phyloP scores from a whole-genome alignment of 2,329 filamentous ascomycete species.

The Paracoccidioides lutzii region DNA sequence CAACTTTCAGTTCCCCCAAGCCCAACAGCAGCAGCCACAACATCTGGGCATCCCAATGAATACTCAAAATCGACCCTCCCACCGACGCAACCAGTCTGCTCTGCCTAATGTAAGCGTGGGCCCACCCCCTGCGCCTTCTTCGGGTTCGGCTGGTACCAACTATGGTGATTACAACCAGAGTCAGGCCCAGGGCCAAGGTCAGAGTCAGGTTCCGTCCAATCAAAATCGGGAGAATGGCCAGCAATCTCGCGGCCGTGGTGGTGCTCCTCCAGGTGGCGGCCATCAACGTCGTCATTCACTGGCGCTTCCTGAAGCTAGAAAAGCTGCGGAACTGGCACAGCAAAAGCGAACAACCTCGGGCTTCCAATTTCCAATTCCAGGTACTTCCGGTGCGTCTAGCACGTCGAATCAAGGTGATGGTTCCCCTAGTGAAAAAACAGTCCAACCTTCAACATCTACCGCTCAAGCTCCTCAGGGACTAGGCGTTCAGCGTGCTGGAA shows the following conservation, averaged over 20 bases:
- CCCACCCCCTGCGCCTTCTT: conserved; percentile 82
- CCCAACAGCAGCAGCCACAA: conserved; percentile 47
- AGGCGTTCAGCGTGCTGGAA: conserved; percentile 57
- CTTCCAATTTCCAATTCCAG: conserved; percentile 84
- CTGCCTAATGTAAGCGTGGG: conserved; percentile 81
- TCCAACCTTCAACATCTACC: conserved; percentile 11
- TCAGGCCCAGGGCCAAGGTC: conserved; percentile 8
- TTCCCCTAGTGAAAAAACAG: conserved; percentile 38
- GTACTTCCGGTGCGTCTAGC: conserved; percentile 42
- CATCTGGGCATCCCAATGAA: conserved; percentile 48
- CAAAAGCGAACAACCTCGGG: conserved; percentile 89
- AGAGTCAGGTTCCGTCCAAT: conserved; percentile 36
- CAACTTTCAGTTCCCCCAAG: conserved; percentile 81
- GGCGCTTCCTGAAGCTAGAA: conserved; percentile 89
- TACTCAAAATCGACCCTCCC: conserved; percentile 65
- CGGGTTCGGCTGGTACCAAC: conserved; percentile 60
- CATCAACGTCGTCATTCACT: conserved; percentile 92
- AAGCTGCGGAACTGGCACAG: conserved; percentile 90
- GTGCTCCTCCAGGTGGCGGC: conserved; percentile 54
- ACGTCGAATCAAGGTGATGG: conserved; percentile 39
- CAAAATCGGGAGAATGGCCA: conserved; percentile 61
- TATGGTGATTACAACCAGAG: conserved; percentile 67
- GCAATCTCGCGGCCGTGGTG: conserved; percentile 61
- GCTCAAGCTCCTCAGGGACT: conserved; percentile 47
- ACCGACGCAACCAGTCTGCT: conserved; percentile 96